Conservation (phyloP, 306 rosid genomes). For the Begonia masoniana region DNA sequence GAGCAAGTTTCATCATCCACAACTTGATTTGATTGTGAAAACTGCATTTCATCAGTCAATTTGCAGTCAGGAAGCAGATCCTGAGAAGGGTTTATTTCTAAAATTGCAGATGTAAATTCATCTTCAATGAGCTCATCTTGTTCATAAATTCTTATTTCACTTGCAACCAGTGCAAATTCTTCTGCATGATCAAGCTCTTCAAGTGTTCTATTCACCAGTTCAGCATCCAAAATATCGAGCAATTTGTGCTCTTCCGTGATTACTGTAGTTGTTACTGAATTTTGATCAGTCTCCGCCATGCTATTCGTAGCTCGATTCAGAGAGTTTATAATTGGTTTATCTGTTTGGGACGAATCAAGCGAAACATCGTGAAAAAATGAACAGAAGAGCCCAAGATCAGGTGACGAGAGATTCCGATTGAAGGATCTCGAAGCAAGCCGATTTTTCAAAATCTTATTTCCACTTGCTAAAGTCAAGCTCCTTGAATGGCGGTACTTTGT, state of each 20-base stretch:
- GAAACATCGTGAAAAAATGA: constrained; percentile 48
- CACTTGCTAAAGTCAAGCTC: constrained; percentile 53
- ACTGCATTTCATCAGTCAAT: constrained; percentile 13
- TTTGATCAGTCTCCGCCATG: constrained; percentile 18
- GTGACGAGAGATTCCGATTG: constrained; percentile 66
- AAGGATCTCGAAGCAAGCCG: constrained; percentile 23
- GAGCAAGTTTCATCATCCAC: constrained; percentile 17
- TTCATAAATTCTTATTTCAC: constrained; percentile 7
- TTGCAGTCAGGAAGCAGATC: constrained; percentile 16
- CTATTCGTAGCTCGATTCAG: constrained; percentile 8
- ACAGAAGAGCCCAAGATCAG: constrained; percentile 50
- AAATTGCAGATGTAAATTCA: constrained; percentile 11
- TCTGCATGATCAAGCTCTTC: no score
- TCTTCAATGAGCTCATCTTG: constrained; percentile 13
- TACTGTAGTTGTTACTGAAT: constrained; percentile 12
- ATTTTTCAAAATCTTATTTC: constrained; percentile 27
- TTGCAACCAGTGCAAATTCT: no score
- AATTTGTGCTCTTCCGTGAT: neutral
- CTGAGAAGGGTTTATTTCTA: constrained; percentile 17
- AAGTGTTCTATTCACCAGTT: no score
- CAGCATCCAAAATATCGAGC: no score
- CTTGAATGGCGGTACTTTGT: constrained; percentile 22
- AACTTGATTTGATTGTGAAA: constrained; percentile 5
- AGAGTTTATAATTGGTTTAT: constrained; percentile 15
- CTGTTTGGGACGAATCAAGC: constrained; percentile 24